Evolutionary conservation across 1,284 basidiomycete species (phyloP).

Genomic region (Albatrellus sp.): DNA sequence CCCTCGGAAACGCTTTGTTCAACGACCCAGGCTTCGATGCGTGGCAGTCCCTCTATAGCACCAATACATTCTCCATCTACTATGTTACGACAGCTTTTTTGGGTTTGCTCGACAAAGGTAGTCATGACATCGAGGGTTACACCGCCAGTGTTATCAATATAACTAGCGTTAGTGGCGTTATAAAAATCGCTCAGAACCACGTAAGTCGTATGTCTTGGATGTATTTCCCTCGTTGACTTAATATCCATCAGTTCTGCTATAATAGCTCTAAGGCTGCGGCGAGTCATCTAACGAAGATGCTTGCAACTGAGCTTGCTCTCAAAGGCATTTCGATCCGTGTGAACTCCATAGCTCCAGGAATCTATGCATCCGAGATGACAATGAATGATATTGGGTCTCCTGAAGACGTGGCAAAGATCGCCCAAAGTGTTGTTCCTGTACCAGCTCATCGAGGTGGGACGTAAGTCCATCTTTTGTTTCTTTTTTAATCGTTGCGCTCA

Average conservation of each 20-base stretch:
- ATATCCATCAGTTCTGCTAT: constrained; percentile 49
- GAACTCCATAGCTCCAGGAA: constrained; percentile 61
- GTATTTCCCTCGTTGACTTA: background rate
- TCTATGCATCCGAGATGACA: constrained; percentile 70
- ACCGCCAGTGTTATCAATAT: constrained; percentile 63
- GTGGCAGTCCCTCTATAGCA: constrained; percentile 47
- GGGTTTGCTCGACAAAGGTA: constrained; percentile 60
- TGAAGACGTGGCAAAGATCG: constrained; percentile 39
- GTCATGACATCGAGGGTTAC: constrained; percentile 40
- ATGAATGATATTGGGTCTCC: constrained; percentile 27
- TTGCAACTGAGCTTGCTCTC: constrained; percentile 63
- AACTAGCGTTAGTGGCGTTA: constrained; percentile 61
- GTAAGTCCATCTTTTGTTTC: constrained; percentile 30
- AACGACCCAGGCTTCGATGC: constrained; percentile 48
- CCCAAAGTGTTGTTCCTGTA: constrained; percentile 41
- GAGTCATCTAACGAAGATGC: constrained; percentile 60
- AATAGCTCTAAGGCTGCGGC: constrained; percentile 70
- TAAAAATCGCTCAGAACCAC: constrained; percentile 62
- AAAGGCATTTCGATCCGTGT: constrained; percentile 59
- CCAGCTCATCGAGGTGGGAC: constrained; percentile 53
- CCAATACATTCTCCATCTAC: constrained; percentile 63
- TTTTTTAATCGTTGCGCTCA: background rate
- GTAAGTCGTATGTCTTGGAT: constrained; percentile 26
- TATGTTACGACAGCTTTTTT: constrained; percentile 68
- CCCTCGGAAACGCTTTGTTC: constrained; percentile 54